Base-by-base conservation (phyloP, 2,329 filamentous ascomycete genomes). In the Daldinia sp. region DNA sequence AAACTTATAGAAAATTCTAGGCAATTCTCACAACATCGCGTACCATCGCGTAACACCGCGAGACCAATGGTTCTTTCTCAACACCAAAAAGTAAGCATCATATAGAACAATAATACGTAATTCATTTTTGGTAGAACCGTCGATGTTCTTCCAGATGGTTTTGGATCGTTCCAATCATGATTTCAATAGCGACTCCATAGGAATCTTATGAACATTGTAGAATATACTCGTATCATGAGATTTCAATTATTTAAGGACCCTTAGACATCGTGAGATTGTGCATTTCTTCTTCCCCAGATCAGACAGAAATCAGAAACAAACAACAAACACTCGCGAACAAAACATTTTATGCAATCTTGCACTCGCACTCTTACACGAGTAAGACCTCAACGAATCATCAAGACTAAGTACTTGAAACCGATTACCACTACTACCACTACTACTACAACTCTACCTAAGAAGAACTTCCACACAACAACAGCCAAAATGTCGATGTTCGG, bases 401-500 rank as follows among this genome's bases (percentile, higher is more conserved):
- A 72, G 48, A 28, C 73, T 72, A 72, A 67, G 23, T 33, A 55
- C 26, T 33, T 59, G 26, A 63, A 63, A 66, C 65, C 72, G 62
- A 63, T 57, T 59, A 65, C 20, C 46, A 48, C 60, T 46, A 71
- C 67, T 55, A 65, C 65, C 26, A 60, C 63, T 41, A 23, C 20
- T 23, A 71, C 67, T 55, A 64, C 65, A 30, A 60, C 63, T 41
- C 39, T 23, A 60, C 60, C 50, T 30, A 59, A 30, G 26, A 67
- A 64, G 63, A 67, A 64, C 23, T 56, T 66, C 41, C 67, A 70
- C 63, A 74, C 71, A 62, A 60, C 67, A 67, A 55, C 68, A 65
- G 39, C 54, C 81, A 89, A 79, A 78, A 90, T 90, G 88, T 85
- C 87, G 73, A 82, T 89, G 82, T 89, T 89, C 82, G 83, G 85